phyloP scores from a whole-genome alignment of 2,329 filamentous ascomycete species.

The Pseudogymnoascus sp. region DNA sequence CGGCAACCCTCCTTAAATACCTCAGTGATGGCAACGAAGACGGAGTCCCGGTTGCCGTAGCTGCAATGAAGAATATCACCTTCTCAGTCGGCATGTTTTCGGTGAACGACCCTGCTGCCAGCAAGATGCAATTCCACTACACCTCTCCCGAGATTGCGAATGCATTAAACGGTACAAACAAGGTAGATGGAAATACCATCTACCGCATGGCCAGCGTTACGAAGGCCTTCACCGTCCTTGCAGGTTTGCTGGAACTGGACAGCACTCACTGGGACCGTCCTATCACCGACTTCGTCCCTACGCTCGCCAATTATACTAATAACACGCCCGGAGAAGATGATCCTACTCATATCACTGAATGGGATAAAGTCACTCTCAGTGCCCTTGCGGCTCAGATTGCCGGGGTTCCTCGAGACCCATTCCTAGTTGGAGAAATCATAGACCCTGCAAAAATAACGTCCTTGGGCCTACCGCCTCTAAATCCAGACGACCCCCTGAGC shows the following conservation, averaged over 20 bases:
- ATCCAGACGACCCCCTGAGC: conserved; percentile 12
- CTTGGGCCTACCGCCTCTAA: not conserved
- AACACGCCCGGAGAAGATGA: conserved; percentile 11
- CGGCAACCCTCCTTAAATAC: not conserved
- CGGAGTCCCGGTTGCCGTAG: not conserved
- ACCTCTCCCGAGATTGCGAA: conserved; percentile 29
- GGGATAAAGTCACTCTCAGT: conserved; percentile 31
- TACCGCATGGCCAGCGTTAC: conserved; percentile 37
- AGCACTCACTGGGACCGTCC: conserved; percentile 30
- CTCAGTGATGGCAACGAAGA: not conserved
- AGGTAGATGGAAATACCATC: conserved; percentile 36
- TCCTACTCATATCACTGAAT: conserved; percentile 22
- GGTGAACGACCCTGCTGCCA: conserved; percentile 28
- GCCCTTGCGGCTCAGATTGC: conserved; percentile 29
- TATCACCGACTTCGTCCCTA: conserved; percentile 28
- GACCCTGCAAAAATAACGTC: not conserved
- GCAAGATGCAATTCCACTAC: conserved; percentile 31
- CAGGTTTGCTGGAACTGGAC: conserved; percentile 31
- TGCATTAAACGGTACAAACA: conserved; percentile 27
- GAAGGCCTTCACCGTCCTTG: conserved; percentile 35
- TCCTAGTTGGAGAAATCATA: conserved; percentile 15
- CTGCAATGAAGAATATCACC: conserved; percentile 28
- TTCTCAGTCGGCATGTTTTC: conserved; percentile 37
- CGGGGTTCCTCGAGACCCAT: conserved; percentile 26
- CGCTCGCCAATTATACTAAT: conserved; percentile 19